Conservation (phyloP, 2,329 filamentous ascomycete species). For the Diaporthe ilicicola region DNA sequence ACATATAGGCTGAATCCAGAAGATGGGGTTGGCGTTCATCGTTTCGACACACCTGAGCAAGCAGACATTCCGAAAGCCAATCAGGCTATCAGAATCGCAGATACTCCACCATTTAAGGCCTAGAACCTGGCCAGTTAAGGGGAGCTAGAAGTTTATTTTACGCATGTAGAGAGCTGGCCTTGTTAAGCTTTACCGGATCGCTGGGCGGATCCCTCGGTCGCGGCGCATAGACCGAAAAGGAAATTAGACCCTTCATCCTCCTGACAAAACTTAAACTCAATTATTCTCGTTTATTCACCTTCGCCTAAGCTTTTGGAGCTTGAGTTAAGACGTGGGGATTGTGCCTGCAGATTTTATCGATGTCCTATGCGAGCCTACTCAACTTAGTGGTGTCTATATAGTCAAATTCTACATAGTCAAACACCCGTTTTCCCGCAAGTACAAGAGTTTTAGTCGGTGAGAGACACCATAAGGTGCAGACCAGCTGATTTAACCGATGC, state of each 20-base stretch:
- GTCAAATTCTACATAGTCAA: too few relatives aligned
- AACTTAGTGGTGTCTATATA: too few relatives aligned
- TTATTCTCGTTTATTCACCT: background rate
- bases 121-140: background rate
- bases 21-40: too few relatives aligned
- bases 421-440: too few relatives aligned
- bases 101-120: too few relatives aligned
- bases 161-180: background rate
- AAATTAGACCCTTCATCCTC: background rate
- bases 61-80: too few relatives aligned
- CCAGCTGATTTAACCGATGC: background rate
- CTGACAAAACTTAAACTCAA: background rate
- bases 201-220: background rate
- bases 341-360: too few relatives aligned
- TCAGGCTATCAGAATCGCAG: too few relatives aligned
- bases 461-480: background rate
- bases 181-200: slow-evolving; percentile 5
- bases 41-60: too few relatives aligned
- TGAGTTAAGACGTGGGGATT: background rate
- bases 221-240: background rate
- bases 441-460: too few relatives aligned
- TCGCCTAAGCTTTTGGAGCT: background rate
- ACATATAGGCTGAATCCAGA: too few relatives aligned
- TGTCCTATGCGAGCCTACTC: too few relatives aligned
- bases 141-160: background rate